Evolutionary conservation across 2,329 filamentous ascomycete species (phyloP), one percentile per base, ranked within the genome.

Genomic region (Trichoderma lentiforme): DNA sequence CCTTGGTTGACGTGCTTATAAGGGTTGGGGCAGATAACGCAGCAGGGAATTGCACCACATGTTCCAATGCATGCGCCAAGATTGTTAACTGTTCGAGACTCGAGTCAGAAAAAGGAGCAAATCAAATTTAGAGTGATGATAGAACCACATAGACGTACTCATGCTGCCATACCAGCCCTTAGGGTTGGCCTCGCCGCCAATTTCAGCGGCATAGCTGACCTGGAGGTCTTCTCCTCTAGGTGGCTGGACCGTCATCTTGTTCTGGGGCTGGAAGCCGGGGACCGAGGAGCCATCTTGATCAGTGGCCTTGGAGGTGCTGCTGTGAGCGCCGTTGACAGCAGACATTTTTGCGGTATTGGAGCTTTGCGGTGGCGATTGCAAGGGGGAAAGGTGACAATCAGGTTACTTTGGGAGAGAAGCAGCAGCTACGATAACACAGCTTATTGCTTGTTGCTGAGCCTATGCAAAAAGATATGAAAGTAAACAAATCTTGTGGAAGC

Each of bases 1-100:
- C 96, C 96, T 84, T 98, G 96, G 71, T 88, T 85, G 73, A 99
- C 95, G 62, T 90, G 91, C 85, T 97, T 97, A 88, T 95, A 98
- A 3, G 95, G 96, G 84, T 99, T 99, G 64, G 96, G 96, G 85
- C 93, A 98, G 83, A 91, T 86, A 80, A 97, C 84, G 81, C 95
- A 97, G 89, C 95, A 97, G 5, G 96, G 96, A 76, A 98, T 87
- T 21, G 96, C 94, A 65, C 96, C 96, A 26, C 93, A 79, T 60
- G 90, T 92, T 76, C 96, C 96, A 70, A 98, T 86, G 77, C 88
- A 85, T 67, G 87, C 81, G 75, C 96, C 96, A 8, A 98, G 84
- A 18, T 84, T 82, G 81, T 95, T 93, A 82, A 97, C 89, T 90
- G 72, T 75, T 53, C 24, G n/a, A 36, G 34, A 56, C 28, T 4